Evolutionary conservation across 2,329 filamentous ascomycete species (phyloP).

Genomic region (Penicillium sp.): DNA sequence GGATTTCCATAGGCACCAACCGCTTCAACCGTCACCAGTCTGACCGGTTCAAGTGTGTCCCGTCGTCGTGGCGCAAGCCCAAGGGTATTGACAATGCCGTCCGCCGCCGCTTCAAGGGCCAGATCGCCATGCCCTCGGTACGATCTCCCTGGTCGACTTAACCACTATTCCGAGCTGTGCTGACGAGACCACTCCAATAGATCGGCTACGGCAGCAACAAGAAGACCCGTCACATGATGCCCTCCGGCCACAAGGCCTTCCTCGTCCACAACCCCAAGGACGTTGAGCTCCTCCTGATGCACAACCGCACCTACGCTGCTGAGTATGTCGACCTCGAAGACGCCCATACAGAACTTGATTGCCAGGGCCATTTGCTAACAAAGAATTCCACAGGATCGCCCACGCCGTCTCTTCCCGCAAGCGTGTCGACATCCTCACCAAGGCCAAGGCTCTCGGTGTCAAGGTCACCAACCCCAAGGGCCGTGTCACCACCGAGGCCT

Average conservation of each 20-base stretch:
- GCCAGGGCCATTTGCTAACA: constrained; percentile 13
- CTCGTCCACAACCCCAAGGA: constrained; percentile 96
- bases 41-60: constrained; percentile 93
- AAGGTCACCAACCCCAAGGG: constrained; percentile 99
- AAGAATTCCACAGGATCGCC: constrained; percentile 68
- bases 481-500: constrained; percentile 92
- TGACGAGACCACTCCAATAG: constrained; percentile 50
- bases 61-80: constrained; percentile 93
- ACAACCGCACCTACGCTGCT: constrained; percentile 98
- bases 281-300: constrained; percentile 97
- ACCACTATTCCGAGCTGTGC: not conserved
- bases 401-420: constrained; percentile 98
- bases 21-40: constrained; percentile 96
- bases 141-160: constrained; percentile 42
- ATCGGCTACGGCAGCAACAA: constrained; percentile 99
- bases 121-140: constrained; percentile 97
- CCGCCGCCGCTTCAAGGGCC: constrained; percentile 94
- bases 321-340: constrained; percentile 67
- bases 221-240: constrained; percentile 99
- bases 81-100: constrained; percentile 99
- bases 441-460: constrained; percentile 96
- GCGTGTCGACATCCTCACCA: constrained; percentile 95
- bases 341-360: too few relatives aligned
- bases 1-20: constrained; percentile 68
- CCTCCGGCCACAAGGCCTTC: constrained; percentile 99